Conservation (phyloP, 495 filamentous ascomycete genomes). For the Penicillium roqueforti region DNA sequence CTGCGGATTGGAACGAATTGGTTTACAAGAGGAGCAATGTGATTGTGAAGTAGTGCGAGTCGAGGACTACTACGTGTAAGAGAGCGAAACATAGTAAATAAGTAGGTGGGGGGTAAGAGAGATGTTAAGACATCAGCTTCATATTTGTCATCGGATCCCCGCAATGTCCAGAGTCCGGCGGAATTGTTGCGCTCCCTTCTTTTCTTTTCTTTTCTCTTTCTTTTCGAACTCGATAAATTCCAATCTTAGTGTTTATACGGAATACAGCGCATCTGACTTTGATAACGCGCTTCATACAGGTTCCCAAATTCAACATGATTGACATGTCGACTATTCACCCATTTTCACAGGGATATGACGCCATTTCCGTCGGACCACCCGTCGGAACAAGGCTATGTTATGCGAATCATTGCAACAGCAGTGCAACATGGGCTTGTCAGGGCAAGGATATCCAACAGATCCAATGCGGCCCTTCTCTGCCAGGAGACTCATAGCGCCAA, state of each 20-base stretch:
- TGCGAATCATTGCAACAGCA: not conserved
- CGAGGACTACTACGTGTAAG: conserved; percentile 16
- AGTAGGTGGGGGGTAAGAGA: not conserved
- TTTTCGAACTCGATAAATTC: not conserved
- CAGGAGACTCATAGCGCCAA: not conserved
- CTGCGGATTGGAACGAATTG: conserved; percentile 15
- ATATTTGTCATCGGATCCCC: conserved; percentile 3
- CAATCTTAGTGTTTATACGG: not conserved
- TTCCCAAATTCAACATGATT: not conserved
- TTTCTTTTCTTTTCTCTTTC: not conserved
- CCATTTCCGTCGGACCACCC: not conserved
- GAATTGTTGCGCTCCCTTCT: not conserved
- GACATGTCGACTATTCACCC: not conserved
- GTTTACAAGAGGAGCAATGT: conserved; percentile 4
- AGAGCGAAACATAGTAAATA: conserved; percentile 14
- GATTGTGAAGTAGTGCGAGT: conserved; percentile 22
- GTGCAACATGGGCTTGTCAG: not conserved
- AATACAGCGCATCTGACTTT: not conserved
- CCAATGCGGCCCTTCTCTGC: not conserved
- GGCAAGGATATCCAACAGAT: not conserved
- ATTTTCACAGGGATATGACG: not conserved
- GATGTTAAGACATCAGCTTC: not conserved
- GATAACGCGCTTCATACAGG: not conserved
- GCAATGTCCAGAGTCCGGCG: not conserved
- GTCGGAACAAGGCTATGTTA: not conserved